Conservation (phyloP, 768 basidiomycete genomes). For the Termitomyces sp. region DNA sequence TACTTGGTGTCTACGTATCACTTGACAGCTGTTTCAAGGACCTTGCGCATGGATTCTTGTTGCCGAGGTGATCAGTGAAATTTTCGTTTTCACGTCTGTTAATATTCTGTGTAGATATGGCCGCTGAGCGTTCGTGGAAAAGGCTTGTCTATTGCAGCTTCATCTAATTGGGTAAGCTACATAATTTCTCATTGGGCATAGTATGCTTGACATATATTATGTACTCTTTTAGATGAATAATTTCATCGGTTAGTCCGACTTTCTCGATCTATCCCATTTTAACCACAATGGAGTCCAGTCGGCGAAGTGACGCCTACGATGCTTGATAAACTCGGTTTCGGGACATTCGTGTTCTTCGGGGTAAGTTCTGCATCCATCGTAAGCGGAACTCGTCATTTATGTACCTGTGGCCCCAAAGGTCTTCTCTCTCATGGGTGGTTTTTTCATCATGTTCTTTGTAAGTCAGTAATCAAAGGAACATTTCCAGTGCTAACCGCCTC, state of each 20-base stretch:
- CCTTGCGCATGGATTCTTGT: conserved; percentile 76
- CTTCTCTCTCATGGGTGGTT: conserved; percentile 62
- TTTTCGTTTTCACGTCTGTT: neutral
- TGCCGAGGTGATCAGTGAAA: conserved; percentile 39
- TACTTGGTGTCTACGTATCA: neutral
- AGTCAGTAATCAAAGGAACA: conserved; percentile 16
- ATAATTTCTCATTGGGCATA: neutral
- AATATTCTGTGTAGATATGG: conserved; percentile 42
- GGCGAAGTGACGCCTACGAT: conserved; percentile 63
- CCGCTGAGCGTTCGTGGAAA: conserved; percentile 70
- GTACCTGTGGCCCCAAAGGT: conserved; percentile 26
- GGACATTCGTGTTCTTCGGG: conserved; percentile 77
- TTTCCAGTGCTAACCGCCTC: neutral
- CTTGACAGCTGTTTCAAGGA: conserved; percentile 19
- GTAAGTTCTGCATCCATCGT: conserved; percentile 26
- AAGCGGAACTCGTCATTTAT: neutral
- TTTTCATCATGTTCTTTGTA: conserved; percentile 64
- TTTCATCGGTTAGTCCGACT: conserved; percentile 51
- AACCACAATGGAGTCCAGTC: neutral
- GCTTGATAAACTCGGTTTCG: conserved; percentile 58
- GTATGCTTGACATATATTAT: neutral
- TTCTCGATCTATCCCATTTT: neutral
- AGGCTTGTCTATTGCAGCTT: conserved; percentile 70
- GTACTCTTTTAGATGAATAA: conserved; percentile 57
- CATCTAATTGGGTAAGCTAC: conserved; percentile 62